Conservation (phyloP, 148 eudicot species). For the Rhododendron williamsianum region DNA sequence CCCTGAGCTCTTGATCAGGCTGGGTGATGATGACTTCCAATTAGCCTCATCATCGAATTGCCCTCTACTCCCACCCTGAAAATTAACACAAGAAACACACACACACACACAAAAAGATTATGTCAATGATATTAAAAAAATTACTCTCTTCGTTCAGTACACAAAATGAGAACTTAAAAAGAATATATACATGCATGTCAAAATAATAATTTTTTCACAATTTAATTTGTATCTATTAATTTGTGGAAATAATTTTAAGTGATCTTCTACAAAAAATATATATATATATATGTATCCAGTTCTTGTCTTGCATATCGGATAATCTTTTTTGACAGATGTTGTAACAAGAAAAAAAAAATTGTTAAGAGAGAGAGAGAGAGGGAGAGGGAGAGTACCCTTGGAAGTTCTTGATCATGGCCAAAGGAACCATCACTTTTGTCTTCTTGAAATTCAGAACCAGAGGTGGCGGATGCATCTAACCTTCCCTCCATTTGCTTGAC, state of each 20-base stretch:
- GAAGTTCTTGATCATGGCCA: conserved; percentile 9
- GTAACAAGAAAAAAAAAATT: neutral
- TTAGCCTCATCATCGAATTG: conserved; percentile 14
- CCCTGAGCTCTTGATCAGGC: conserved; percentile 6
- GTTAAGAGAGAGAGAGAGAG: neutral
- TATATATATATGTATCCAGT: too few relatives aligned
- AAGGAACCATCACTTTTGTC: conserved; percentile 22
- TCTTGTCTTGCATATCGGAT: neutral
- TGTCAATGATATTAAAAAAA: neutral
- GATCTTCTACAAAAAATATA: neutral
- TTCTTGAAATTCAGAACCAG: conserved; percentile 19
- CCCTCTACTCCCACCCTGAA: conserved; percentile 11
- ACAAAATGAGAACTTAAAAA: neutral
- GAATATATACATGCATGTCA: neutral
- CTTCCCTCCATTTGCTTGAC: conserved; percentile 28
- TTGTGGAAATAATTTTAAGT: neutral
- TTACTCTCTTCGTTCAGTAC: too few relatives aligned
- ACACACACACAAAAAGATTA: neutral
- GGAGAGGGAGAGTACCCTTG: neutral
- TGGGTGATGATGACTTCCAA: conserved; percentile 17
- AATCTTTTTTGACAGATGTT: neutral
- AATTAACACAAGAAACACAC: neutral
- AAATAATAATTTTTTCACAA: too few relatives aligned
- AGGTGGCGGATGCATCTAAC: conserved; percentile 16
- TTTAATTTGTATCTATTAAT: too few relatives aligned